These are phyloP conservation scores for Solanum chilense DNA, from an alignment of 257 asterid genomes.

Conservation along the genomic window DNA sequence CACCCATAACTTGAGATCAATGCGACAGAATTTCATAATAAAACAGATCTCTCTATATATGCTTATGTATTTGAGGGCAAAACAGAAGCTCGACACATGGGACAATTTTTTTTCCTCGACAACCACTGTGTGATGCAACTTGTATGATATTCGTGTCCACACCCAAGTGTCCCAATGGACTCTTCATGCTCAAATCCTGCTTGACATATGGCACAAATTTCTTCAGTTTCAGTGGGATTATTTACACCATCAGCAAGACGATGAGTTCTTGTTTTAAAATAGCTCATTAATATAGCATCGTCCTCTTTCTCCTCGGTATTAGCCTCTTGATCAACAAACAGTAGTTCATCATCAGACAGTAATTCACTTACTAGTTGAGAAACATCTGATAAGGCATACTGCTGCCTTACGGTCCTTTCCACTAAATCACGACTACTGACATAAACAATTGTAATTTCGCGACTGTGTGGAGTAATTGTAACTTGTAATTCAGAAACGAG, in stretches of 20 bases:
- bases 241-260: background rate
- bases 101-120: background rate
- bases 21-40: background rate
- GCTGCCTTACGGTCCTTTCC: too few relatives aligned
- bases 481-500: background rate
- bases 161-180: background rate
- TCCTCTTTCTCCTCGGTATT: too few relatives aligned
- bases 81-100: background rate
- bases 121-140: conserved; percentile 5
- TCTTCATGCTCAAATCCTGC: background rate
- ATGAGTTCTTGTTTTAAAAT: background rate
- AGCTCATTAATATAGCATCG: background rate
- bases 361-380: too few relatives aligned
- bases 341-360: background rate
- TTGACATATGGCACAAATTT: conserved; percentile 4
- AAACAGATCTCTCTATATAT: background rate
- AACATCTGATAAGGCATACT: too few relatives aligned
- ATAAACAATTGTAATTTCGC: background rate
- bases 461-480: background rate
- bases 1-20: background rate
- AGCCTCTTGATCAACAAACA: background rate
- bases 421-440: background rate
- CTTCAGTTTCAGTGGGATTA: background rate
- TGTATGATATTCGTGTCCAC: conserved; percentile 1
- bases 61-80: background rate